phyloP scores from a whole-genome alignment of 768 basidiomycete genomes.

The Cyclocybe cylindracea region DNA sequence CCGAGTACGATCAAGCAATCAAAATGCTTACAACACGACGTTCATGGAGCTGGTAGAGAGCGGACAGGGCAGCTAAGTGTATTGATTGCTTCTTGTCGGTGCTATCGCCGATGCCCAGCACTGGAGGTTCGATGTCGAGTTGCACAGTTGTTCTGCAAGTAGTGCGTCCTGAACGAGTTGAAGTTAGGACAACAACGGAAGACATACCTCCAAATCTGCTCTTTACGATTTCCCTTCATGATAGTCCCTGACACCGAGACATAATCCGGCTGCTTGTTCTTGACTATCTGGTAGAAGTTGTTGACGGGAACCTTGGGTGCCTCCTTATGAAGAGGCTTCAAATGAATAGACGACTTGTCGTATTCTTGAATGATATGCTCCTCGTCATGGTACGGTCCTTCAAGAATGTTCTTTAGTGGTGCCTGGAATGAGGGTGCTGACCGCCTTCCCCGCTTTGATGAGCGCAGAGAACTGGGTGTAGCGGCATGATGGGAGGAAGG shows the following conservation, averaged over 20 bases:
- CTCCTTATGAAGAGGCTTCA: conserved; percentile 32
- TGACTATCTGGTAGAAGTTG: conserved; percentile 34
- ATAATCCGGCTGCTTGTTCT: conserved; percentile 32
- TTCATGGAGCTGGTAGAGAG: conserved; percentile 67
- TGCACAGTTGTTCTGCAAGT: conserved; percentile 40
- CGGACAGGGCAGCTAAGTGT: conserved; percentile 74
- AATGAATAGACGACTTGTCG: conserved; percentile 27
- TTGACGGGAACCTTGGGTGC: conserved; percentile 42
- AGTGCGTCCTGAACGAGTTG: not conserved
- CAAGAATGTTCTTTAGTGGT: conserved; percentile 18
- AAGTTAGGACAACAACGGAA: not conserved
- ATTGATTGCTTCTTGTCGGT: conserved; percentile 63
- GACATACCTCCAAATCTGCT: conserved; percentile 47
- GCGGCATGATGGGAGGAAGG: conserved; percentile 11
- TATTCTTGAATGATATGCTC: conserved; percentile 33
- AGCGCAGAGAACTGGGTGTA: conserved; percentile 2
- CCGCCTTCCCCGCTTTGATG: conserved; percentile 11
- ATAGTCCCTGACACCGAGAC: conserved; percentile 29
- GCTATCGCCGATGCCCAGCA: conserved; percentile 67
- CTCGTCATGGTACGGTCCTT: conserved; percentile 35
- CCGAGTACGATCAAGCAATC: not conserved
- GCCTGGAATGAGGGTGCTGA: not conserved
- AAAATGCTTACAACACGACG: conserved; percentile 59
- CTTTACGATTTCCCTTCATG: conserved; percentile 18
- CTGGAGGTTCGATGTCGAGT: conserved; percentile 35